Evolutionary conservation across 2,329 filamentous ascomycete genomes (phyloP).

Genomic region (Knufia petricola): DNA sequence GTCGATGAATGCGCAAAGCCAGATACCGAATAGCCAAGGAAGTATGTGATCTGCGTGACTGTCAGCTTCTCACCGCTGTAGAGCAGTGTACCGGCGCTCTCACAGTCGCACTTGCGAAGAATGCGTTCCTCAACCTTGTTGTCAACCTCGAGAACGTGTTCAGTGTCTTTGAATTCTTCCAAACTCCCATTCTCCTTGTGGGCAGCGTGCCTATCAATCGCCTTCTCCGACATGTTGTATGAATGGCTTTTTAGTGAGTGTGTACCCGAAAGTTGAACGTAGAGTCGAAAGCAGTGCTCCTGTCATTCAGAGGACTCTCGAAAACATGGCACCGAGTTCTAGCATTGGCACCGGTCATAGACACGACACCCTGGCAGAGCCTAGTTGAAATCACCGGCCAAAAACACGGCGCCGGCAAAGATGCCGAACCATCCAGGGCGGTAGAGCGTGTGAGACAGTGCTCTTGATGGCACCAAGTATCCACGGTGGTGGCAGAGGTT

Average conservation of each 20-base stretch:
- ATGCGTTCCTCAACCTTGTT: constrained; percentile 5
- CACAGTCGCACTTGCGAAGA: constrained; percentile 5
- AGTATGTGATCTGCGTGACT: constrained; percentile 34
- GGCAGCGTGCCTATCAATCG: not conserved
- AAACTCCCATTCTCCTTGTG: not conserved
- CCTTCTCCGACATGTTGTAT: not conserved
- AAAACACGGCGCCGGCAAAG: no score
- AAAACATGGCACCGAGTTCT: no score
- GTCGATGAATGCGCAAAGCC: constrained; percentile 57
- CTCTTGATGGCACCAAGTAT: no score
- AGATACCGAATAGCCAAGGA: constrained; percentile 53
- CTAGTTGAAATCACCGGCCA: no score
- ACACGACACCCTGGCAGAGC: no score
- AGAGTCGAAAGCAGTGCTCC: no score
- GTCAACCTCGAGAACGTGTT: constrained; percentile 3
- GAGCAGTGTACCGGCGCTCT: not conserved
- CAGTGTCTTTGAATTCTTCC: constrained; percentile 1
- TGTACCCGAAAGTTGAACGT: no score
- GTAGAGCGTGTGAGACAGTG: no score
- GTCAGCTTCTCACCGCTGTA: not conserved
- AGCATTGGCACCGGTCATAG: no score
- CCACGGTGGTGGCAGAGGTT: no score
- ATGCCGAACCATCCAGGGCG: not conserved
- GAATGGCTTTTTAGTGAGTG: no score
- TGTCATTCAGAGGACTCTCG: no score